These are phyloP conservation scores for Paraurostyla sp. DNA, from an alignment of 73 alveolate genomes.

Conservation along the genomic window DNA sequence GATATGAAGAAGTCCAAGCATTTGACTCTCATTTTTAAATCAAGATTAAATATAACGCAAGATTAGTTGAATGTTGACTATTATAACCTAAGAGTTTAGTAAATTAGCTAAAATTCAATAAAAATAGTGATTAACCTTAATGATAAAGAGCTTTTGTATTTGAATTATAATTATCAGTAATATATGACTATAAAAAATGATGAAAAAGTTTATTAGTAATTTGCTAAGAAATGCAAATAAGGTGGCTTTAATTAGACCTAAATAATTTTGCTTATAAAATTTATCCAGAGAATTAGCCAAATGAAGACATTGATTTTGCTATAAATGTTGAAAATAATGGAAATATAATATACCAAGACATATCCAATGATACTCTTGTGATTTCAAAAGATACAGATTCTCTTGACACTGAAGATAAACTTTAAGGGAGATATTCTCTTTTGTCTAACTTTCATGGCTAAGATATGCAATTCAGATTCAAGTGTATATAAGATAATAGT, in stretches of 20 bases:
- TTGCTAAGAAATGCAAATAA: not conserved
- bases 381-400: not conserved
- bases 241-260: not conserved
- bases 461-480: not conserved
- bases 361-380: not conserved
- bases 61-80: not conserved
- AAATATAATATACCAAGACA: not conserved
- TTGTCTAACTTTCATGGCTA: not conserved
- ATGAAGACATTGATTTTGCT: not conserved
- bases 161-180: not conserved
- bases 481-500: not conserved
- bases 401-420: not conserved
- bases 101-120: not conserved
- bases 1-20: constrained; percentile 5
- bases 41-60: not conserved
- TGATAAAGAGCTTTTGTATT: not conserved
- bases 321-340: not conserved
- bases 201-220: not conserved
- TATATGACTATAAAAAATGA: not conserved
- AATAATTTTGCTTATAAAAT: not conserved
- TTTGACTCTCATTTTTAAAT: not conserved
- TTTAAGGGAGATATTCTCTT: constrained; percentile 16
- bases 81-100: not conserved
- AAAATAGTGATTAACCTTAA: not conserved
- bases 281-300: not conserved